These are phyloP conservation scores for Ascochyta rabiei DNA, from an alignment of 2,329 filamentous ascomycete genomes.

Conservation along the genomic window DNA sequence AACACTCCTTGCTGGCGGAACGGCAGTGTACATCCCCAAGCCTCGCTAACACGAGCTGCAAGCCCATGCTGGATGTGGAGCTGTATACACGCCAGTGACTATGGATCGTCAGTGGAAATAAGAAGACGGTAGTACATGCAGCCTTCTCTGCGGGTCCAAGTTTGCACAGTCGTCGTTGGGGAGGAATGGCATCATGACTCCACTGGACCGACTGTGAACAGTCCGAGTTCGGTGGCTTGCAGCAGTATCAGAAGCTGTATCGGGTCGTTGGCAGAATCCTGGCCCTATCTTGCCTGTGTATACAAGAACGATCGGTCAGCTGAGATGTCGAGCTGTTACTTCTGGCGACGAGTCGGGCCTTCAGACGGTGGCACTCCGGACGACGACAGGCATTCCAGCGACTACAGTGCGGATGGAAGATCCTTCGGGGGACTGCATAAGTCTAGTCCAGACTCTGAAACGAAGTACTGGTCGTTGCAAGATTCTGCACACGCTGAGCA, in stretches of 20 bases:
- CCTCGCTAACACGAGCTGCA: conserved; percentile 16
- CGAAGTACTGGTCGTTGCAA: not conserved
- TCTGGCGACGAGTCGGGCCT: conserved; percentile 2
- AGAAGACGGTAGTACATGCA: conserved; percentile 7
- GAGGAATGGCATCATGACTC: conserved; percentile 3
- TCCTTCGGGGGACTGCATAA: not conserved
- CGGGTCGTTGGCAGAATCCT: not conserved
- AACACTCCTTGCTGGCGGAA: conserved; percentile 9
- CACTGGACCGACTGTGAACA: not conserved
- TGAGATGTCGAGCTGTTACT: not conserved
- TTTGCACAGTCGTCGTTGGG: not conserved
- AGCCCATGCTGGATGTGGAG: conserved; percentile 10
- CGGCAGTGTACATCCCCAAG: conserved; percentile 10
- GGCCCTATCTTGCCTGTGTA: conserved; percentile 1
- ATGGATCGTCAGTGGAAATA: conserved; percentile 2
- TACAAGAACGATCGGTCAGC: conserved; percentile 5
- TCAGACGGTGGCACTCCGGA: conserved; percentile 6
- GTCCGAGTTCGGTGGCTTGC: conserved; percentile 10
- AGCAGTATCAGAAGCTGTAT: conserved; percentile 1
- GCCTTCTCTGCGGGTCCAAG: conserved; percentile 2
- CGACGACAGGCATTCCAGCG: not conserved
- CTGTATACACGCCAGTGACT: conserved; percentile 12
- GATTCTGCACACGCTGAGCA: conserved; percentile 1
- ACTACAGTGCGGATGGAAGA: not conserved
- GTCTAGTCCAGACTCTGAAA: conserved; percentile 4